Evolutionary conservation across 108 stramenopile genomes (phyloP).

Genomic region (Schizochytrium sp.): DNA sequence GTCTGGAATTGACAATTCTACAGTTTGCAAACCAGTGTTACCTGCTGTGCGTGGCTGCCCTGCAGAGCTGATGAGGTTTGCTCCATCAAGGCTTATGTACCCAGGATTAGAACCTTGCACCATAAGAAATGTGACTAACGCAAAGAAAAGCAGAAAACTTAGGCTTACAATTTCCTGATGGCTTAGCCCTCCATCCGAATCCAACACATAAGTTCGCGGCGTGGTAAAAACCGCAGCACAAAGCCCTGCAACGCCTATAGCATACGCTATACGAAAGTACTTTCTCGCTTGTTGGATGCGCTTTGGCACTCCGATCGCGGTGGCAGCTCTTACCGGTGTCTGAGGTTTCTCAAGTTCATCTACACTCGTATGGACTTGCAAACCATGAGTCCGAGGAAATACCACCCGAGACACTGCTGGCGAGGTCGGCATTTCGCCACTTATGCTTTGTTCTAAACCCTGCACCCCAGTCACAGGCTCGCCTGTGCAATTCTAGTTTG

Average conservation of each 20-base stretch:
- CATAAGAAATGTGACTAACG: conserved; percentile 54
- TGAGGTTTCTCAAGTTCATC: neutral
- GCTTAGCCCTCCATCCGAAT: neutral
- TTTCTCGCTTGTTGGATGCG: neutral
- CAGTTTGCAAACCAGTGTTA: too few species aligned
- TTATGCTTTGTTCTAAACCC: neutral
- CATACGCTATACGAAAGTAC: neutral
- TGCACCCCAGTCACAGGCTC: neutral
- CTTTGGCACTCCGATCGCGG: neutral
- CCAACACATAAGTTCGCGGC: conserved; percentile 13
- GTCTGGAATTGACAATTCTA: too few species aligned
- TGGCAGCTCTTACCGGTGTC: too few species aligned
- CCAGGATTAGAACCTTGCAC: conserved; percentile 73
- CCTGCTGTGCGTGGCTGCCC: too few species aligned
- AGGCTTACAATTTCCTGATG: conserved; percentile 46
- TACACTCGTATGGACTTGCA: neutral
- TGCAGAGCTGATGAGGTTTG: too few species aligned
- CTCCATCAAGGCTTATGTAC: conserved; percentile 62
- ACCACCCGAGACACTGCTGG: neutral
- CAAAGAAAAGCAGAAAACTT: conserved; percentile 12
- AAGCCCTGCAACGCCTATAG: neutral
- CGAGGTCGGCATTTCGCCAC: neutral
- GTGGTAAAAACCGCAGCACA: conserved; percentile 23
- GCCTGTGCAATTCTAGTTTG: neutral
- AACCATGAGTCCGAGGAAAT: neutral